Base-by-base conservation (phyloP, 164 flowering plant species). In the Platanus orientalis region DNA sequence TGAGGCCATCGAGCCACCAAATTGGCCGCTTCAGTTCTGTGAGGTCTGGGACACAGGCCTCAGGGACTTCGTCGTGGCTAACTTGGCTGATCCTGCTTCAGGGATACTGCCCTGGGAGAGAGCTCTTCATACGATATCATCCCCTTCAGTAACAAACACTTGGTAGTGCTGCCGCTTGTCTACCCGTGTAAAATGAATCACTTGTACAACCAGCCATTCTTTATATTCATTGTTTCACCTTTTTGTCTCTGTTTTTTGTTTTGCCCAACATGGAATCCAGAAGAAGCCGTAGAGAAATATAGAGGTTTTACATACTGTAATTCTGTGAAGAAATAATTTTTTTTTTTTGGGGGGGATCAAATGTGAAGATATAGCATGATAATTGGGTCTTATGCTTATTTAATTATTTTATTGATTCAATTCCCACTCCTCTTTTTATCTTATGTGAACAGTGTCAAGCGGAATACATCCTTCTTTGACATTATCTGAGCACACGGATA, bases 1-100 rank as follows among this genome's bases (percentile, higher is more conserved):
- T 0, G 89, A 87, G 68, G 89, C 97, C 34, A 77, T 92, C 61
- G 94, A 92, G 64, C 97, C 97, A 2, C 82, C 83, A 0, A 72
- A 92, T 65, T 92, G 97, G 97, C 68, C 68, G n/a, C 67, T 65
- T 7, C 82, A 71, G 73, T 92, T 89, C 68, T 89, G 98, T 62
- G 89, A 92, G 66, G 88, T 92, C 44, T 82, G 90, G 94, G 98
- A 92, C 65, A 87, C 98, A 6, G 90, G 92, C 25, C 75, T 89
- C 19, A 83, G 86, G 64, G 98, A 92, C 65, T 78, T 82, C 59
- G 80, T 92, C 52, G 42, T 81, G 64, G 77, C 84, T 21, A 83
- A 80, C 63, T 74, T 92, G 64, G 87, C 75, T 44, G 84, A 92
- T 69, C 69, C 73, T 39, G 62, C 57, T 20, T 78, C 84, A 16